Evolutionary conservation across 73 alveolate genomes (phyloP), one percentile per base, ranked within the genome.

Genomic region (Paramecium octaurelia): DNA sequence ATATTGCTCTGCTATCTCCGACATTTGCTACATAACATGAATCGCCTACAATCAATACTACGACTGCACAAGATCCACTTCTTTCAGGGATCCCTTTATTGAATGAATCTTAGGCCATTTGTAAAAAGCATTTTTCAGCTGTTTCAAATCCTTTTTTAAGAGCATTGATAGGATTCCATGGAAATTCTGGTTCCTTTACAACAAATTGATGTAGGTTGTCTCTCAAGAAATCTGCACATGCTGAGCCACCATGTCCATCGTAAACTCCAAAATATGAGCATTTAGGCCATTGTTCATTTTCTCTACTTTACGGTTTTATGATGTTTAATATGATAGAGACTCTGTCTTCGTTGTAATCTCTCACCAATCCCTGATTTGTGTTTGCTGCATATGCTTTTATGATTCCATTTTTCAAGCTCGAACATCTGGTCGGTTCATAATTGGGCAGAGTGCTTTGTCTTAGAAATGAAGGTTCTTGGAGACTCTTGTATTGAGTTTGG

Each of bases 201-300:
- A 98, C 98, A 75, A 96, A 97, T 86, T 93, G 94, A 76, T 97
- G 98, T 21, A 98, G 88, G 73, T 98, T 96, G 90, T 98, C 99
- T 93, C 99, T 95, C 42, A 98, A 87, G 92, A 96, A 98, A 85
- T 98, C 99, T 46, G 99, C 99, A 92, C 99, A 98, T 24, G 98
- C 97, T 75, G 97, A 93, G 54, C 99, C 99, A 21, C 99, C 99
- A 97, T 98, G 99, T 5, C 99, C 99, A 98, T 98, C 99, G 93
- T 96, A 98, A 42, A 98, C 95, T 3, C 99, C 99, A 92, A 98
- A 98, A 94, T 95, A 97, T 11, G 99, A 97, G 86, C 99, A 96
- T 75, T 97, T 88, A 3, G 99, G 99, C 99, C 99, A 98, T 44
- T 90, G 85, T 87, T 95, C 97, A 20, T 92, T 95, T 85, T 86